These are phyloP conservation scores for Parathielavia hyrcaniae DNA, from an alignment of 495 filamentous ascomycete species.

Conservation along the genomic window DNA sequence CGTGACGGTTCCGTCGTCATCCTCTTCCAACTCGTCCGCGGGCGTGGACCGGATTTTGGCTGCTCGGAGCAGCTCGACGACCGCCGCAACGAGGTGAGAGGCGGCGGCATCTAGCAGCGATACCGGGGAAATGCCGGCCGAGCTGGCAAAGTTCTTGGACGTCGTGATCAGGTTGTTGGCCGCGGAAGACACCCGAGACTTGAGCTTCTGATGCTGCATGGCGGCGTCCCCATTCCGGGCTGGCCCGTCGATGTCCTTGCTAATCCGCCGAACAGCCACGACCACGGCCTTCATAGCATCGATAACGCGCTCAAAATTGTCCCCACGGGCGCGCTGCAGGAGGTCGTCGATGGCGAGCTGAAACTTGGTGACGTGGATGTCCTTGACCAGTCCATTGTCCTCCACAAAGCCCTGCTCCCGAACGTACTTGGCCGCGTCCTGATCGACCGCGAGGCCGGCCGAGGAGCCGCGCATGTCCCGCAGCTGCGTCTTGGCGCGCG, in stretches of 20 bases:
- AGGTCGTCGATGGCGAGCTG: constrained; percentile 93
- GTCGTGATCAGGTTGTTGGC: constrained; percentile 95
- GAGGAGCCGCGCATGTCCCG: constrained; percentile 75
- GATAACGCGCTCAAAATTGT: constrained; percentile 65
- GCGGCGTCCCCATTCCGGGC: constrained; percentile 42
- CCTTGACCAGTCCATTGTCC: constrained; percentile 71
- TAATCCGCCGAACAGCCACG: constrained; percentile 69
- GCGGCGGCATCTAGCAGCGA: constrained; percentile 90
- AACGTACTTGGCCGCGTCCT: constrained; percentile 56
- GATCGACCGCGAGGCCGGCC: constrained; percentile 60
- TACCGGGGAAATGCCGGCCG: constrained; percentile 85
- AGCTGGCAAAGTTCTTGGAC: constrained; percentile 77
- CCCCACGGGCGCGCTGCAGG: constrained; percentile 64
- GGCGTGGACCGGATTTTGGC: constrained; percentile 79
- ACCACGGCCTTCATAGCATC: constrained; percentile 78
- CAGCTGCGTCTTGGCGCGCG: constrained; percentile 77
- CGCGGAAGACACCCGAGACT: constrained; percentile 73
- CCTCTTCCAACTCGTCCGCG: constrained; percentile 66
- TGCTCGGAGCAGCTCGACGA: constrained; percentile 74
- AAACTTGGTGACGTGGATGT: constrained; percentile 90
- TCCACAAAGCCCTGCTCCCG: constrained; percentile 67
- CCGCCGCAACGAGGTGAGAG: constrained; percentile 77
- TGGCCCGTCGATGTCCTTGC: constrained; percentile 65
- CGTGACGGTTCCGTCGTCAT: constrained; percentile 56
- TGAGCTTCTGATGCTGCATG: constrained; percentile 58